Percentiles rank a stretch among this genome's conserved stretches.
phyloP scores from a whole-genome alignment of 2,329 filamentous ascomycete species.

The Bipolaris zeicola region DNA sequence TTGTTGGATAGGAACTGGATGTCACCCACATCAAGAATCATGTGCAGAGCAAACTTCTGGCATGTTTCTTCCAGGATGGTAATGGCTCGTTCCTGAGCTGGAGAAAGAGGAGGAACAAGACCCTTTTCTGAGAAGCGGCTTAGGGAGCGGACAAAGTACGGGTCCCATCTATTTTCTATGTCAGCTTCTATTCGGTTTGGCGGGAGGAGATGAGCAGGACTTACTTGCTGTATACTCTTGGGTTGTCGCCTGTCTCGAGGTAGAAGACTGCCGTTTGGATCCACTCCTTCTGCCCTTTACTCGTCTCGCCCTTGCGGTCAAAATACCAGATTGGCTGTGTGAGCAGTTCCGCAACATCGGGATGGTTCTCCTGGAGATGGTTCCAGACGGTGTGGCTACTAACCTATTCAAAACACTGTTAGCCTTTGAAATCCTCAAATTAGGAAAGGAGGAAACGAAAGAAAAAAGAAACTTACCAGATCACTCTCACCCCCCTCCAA shows the following conservation, averaged over 20 bases:
- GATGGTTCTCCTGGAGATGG: constrained; percentile 72
- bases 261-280: constrained; percentile 76
- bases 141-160: constrained; percentile 82
- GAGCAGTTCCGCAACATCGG: constrained; percentile 77
- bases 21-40: constrained; percentile 84
- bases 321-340: constrained; percentile 88
- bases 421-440: not conserved
- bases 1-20: constrained; percentile 85
- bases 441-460: not conserved
- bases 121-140: constrained; percentile 74
- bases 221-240: constrained; percentile 74
- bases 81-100: constrained; percentile 70
- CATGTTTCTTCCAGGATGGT: constrained; percentile 77
- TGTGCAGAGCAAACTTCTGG: constrained; percentile 74
- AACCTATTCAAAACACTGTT: not conserved
- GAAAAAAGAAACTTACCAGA: constrained; percentile 57
- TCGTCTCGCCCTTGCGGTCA: constrained; percentile 85
- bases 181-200: constrained; percentile 11
- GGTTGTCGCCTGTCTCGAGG: constrained; percentile 69
- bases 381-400: constrained; percentile 84
- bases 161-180: constrained; percentile 67
- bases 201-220: constrained; percentile 18
- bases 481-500: constrained; percentile 84
- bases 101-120: constrained; percentile 72
- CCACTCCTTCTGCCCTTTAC: constrained; percentile 74